phyloP scores from a whole-genome alignment of 257 asterid genomes.

The Pogostemon cablin region DNA sequence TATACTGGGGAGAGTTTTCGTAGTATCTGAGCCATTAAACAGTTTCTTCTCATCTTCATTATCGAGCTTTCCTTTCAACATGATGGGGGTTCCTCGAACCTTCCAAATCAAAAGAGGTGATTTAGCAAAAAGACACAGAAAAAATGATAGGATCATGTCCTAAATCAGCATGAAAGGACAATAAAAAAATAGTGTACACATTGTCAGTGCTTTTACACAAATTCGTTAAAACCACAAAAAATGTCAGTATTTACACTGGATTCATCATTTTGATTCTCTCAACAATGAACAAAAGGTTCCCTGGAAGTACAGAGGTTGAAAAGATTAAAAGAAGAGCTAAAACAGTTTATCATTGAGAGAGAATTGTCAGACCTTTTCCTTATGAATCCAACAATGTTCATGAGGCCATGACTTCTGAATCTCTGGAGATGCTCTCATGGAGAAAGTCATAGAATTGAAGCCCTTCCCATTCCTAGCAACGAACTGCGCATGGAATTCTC shows the following conservation, averaged over 20 bases:
- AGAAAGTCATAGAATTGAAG: background rate
- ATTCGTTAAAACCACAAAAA: background rate
- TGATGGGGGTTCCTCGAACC: background rate
- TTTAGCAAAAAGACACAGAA: background rate
- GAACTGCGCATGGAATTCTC: too few relatives aligned
- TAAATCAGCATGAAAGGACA: background rate
- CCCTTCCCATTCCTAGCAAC: conserved; percentile 3
- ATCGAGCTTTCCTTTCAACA: background rate
- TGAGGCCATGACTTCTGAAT: background rate
- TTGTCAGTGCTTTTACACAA: background rate
- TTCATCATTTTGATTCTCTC: background rate
- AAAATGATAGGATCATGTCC: too few relatives aligned
- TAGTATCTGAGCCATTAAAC: background rate
- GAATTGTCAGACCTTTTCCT: conserved; percentile 32
- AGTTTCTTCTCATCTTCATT: conserved; percentile 8
- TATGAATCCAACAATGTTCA: background rate
- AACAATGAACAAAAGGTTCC: background rate
- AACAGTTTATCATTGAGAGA: conserved; percentile 5
- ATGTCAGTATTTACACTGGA: background rate
- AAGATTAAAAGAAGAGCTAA: background rate
- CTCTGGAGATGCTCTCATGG: conserved; percentile 23
- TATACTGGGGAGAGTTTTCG: background rate
- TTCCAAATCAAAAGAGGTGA: background rate
- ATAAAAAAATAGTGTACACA: background rate
- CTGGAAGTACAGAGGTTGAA: background rate